Percentiles rank a stretch among this genome's conserved stretches.
These are phyloP conservation scores for Alternaria novae-zelandiae DNA, from an alignment of 2,329 filamentous ascomycete species.

Conservation along the genomic window DNA sequence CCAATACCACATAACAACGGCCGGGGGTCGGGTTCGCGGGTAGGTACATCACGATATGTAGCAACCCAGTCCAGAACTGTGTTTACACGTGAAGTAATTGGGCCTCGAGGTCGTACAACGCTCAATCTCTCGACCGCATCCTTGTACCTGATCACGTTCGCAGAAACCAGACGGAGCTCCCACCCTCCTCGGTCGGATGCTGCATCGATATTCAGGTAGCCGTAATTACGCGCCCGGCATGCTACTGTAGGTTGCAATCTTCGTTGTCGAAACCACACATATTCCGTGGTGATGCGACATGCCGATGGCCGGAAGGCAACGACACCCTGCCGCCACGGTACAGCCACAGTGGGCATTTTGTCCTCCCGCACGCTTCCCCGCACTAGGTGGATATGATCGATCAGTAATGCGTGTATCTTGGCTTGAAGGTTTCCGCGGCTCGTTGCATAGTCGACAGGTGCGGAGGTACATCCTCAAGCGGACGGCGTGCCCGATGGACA, in stretches of 20 bases:
- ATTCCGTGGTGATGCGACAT: slow-evolving; percentile 13
- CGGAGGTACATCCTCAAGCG: slow-evolving; percentile 15
- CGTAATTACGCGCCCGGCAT: background rate
- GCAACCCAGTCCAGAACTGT: background rate
- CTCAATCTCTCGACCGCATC: background rate
- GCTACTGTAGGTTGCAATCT: background rate
- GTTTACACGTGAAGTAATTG: background rate
- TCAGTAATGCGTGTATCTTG: slow-evolving; percentile 7
- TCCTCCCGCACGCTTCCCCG: slow-evolving; percentile 30
- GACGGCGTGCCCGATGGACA: slow-evolving; percentile 25
- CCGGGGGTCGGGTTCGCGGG: background rate
- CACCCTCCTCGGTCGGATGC: background rate
- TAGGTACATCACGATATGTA: background rate
- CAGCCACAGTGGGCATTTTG: slow-evolving; percentile 25
- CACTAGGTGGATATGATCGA: slow-evolving; percentile 20
- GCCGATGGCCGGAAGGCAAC: slow-evolving; percentile 13
- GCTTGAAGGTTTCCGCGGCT: slow-evolving; percentile 13
- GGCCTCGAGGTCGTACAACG: background rate
- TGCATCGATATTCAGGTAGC: background rate
- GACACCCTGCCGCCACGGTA: slow-evolving; percentile 19
- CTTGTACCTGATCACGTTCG: background rate
- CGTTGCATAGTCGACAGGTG: slow-evolving; percentile 17
- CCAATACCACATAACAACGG: background rate
- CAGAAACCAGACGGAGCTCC: background rate
- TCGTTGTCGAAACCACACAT: background rate